These are phyloP conservation scores for Trametes maxima DNA, from an alignment of 768 basidiomycete genomes.

Conservation along the genomic window DNA sequence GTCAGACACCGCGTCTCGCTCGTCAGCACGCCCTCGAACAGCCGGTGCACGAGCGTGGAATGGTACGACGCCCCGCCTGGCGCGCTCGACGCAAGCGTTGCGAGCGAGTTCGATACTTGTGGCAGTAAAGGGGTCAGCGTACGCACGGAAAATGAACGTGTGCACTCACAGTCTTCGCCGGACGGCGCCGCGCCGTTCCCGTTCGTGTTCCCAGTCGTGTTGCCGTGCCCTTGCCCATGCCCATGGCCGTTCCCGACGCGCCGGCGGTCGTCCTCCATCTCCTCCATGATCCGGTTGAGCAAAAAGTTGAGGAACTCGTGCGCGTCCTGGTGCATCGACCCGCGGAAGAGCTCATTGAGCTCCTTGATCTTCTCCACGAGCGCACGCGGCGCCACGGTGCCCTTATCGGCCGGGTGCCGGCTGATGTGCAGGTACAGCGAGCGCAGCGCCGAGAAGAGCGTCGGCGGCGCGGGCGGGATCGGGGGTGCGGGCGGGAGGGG, in stretches of 20 bases:
- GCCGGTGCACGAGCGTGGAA: conserved; percentile 82
- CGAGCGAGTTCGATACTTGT: conserved; percentile 62
- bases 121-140: not conserved
- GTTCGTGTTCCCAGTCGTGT: not conserved
- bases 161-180: conserved; percentile 67
- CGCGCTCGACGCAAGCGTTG: conserved; percentile 51
- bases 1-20: conserved; percentile 98
- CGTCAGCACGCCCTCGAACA: conserved; percentile 93
- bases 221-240: not conserved
- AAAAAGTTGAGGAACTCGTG: conserved; percentile 97
- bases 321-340: conserved; percentile 95
- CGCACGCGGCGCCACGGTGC: conserved; percentile 85
- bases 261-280: conserved; percentile 72
- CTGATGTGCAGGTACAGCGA: conserved; percentile 89
- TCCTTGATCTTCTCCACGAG: conserved; percentile 95
- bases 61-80: conserved; percentile 30
- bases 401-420: conserved; percentile 73
- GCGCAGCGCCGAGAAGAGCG: conserved; percentile 89
- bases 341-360: conserved; percentile 88
- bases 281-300: conserved; percentile 91
- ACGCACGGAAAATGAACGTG: not conserved
- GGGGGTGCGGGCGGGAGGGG: conserved; percentile 41
- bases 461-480: conserved; percentile 63
- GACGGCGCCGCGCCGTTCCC: conserved; percentile 12
- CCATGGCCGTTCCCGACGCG: conserved; percentile 5